Percentiles rank a stretch among this genome's conserved stretches.
Conservation (phyloP, 176 grass and related monocot species). For the Lolium multiflorum region DNA sequence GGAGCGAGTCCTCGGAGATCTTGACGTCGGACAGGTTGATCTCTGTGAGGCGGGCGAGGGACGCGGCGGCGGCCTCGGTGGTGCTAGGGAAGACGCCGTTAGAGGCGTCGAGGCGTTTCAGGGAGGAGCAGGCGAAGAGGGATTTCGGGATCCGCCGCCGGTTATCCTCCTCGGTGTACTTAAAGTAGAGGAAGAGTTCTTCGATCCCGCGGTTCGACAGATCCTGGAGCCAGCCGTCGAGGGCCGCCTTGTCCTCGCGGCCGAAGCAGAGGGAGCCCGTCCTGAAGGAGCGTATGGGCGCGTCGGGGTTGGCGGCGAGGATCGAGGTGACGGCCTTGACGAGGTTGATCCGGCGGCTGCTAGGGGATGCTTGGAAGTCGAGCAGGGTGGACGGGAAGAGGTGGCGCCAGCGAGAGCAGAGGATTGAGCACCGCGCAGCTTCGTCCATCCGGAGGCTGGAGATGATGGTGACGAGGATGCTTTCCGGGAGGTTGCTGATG, state of each 20-base stretch:
- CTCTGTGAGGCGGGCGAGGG: not conserved
- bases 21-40: not conserved
- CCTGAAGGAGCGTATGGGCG: conserved; percentile 32
- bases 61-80: conserved; percentile 9
- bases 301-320: conserved; percentile 36
- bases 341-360: not conserved
- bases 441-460: conserved; percentile 31
- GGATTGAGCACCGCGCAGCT: conserved; percentile 20
- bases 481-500: not conserved
- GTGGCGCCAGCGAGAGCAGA: conserved; percentile 34
- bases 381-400: conserved; percentile 38
- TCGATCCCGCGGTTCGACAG: conserved; percentile 29
- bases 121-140: conserved; percentile 29
- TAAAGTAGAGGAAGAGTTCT: conserved; percentile 33
- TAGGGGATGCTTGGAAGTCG: not conserved
- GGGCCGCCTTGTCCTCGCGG: not conserved
- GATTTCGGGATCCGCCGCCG: conserved; percentile 15
- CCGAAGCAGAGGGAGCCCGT: not conserved
- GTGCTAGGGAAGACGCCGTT: conserved; percentile 21
- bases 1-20: conserved; percentile 9
- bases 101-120: conserved; percentile 1
- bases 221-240: conserved; percentile 18
- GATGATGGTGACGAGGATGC: conserved; percentile 33
- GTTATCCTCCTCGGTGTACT: not conserved
- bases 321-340: conserved; percentile 20